A percentile compares a stretch with the other conserved stretches of the same genome.
phyloP scores from a whole-genome alignment of 2,329 filamentous ascomycete genomes.

The Alternaria brassicae region DNA sequence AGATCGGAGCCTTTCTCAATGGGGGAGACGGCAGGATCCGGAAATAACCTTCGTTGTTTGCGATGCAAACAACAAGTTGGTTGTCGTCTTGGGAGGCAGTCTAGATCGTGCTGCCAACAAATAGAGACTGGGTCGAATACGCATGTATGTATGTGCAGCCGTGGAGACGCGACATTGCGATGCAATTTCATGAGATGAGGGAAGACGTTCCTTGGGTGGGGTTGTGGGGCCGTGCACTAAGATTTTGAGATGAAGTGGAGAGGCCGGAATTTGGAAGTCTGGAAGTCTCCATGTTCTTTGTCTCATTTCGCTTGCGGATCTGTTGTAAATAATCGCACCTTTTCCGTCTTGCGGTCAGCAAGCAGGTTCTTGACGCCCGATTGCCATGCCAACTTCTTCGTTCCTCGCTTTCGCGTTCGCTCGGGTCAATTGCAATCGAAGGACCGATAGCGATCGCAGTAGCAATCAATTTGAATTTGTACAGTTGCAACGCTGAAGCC shows the following conservation, averaged over 20 bases:
- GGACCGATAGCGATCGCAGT: conserved; percentile 10
- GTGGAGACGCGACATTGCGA: conserved; percentile 35
- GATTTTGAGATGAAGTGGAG: conserved; percentile 32
- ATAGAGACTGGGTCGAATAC: conserved; percentile 22
- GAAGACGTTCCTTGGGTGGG: conserved; percentile 31
- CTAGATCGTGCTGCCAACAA: conserved; percentile 1
- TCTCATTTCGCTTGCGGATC: conserved; percentile 49
- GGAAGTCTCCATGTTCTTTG: conserved; percentile 27
- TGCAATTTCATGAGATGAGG: conserved; percentile 46
- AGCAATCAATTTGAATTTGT: conserved; percentile 22
- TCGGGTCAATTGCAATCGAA: conserved; percentile 13
- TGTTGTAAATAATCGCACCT: conserved; percentile 27
- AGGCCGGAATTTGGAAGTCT: conserved; percentile 30
- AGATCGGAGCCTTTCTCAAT: conserved; percentile 12
- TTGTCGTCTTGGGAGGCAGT: neutral
- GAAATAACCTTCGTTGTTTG: conserved; percentile 3
- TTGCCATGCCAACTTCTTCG: conserved; percentile 1
- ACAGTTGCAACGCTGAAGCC: conserved; percentile 33
- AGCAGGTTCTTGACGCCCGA: neutral
- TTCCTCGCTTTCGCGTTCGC: conserved; percentile 14
- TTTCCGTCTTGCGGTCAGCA: neutral
- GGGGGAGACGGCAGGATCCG: conserved; percentile 1
- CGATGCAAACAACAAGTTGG: neutral
- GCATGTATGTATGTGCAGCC: conserved; percentile 4
- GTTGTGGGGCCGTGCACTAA: conserved; percentile 36